Evolutionary conservation across 345 rosid species (phyloP).

Genomic region (Melaleuca alternifolia): DNA sequence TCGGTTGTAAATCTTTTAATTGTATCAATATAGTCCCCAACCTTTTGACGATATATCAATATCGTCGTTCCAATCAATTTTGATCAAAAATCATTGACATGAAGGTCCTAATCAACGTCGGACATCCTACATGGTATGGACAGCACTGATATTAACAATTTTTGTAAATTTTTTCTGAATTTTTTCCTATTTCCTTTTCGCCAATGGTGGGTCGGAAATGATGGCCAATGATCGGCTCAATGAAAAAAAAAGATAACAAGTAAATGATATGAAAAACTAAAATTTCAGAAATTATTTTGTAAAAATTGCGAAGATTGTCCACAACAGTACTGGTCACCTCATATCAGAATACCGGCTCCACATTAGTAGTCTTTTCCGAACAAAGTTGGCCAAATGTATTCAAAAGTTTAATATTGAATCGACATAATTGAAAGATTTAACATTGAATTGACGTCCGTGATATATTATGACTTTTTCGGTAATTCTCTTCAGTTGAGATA

Average conservation of each 20-base stretch:
- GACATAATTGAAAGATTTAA: background rate
- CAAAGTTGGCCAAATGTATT: background rate
- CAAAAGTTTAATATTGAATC: too few species aligned
- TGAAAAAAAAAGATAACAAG: background rate
- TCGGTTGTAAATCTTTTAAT: background rate
- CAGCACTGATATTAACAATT: background rate
- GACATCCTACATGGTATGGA: fast-evolving
- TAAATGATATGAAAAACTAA: background rate
- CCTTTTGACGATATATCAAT: background rate
- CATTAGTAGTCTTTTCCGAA: background rate
- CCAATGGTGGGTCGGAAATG: fast-evolving
- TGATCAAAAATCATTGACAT: fast-evolving
- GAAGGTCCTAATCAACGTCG: fast-evolving
- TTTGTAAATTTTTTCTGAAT: background rate
- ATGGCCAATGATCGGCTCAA: fast-evolving
- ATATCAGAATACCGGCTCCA: fast-evolving
- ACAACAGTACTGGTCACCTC: too few species aligned
- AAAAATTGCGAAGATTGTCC: background rate
- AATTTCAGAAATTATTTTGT: background rate
- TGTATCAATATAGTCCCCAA: background rate
- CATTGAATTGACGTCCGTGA: background rate
- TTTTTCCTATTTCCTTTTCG: background rate
- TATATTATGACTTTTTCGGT: background rate
- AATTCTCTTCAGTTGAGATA: background rate
- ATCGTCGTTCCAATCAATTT: fast-evolving